Base-by-base conservation (phyloP, 2,329 filamentous ascomycete genomes). In the Monilinia laxa region DNA sequence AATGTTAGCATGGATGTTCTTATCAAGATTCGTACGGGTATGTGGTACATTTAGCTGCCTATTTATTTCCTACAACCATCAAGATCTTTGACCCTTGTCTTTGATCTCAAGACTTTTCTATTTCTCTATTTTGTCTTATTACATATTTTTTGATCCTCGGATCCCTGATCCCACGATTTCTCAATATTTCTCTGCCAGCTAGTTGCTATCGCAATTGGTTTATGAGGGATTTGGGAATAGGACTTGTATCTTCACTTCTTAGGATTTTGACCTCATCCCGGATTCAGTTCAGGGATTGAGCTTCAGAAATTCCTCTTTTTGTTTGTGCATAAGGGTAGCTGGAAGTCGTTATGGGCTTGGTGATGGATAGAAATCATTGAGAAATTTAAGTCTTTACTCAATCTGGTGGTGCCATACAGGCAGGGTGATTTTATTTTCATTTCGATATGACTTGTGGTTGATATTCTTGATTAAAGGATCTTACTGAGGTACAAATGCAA, bases 1-100 rank as follows among this genome's bases (percentile, higher is more conserved):
- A 60, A 68, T 20, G 68, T 73, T 2, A 58, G 67, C n/a, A 11
- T 42, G 0, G 64, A 65, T 4, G 16, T 67, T 11, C 67, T 70
- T 31, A 14, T 62, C 25, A 68, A 68, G 18, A 73, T 77, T 65
- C 73, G 74, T 18, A 69, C 64, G 28, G 65, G 69, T 40, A 77
- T 77, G 75, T 77, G 75, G 75, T 77, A 76, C 65, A 77, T 77
- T 66, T 77, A 74, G 66, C 11, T 45, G 6, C 16, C 25, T 49
- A 12, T 18, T 28, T 16, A 9, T 25, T 16, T 16, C 14, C n/a
- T 51, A 45, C 51, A 40, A 45, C 9, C 20, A 40, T n/a, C 52
- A 54, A 45, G 68, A 70, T 69, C 63, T 63, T 59, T 70, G 40
- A 53, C 65, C 28, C 54, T 70, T 73, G 70, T 63, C 60, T 59